phyloP scores from a whole-genome alignment of 352 stramenopile species.

The Phytophthora kernoviae region DNA sequence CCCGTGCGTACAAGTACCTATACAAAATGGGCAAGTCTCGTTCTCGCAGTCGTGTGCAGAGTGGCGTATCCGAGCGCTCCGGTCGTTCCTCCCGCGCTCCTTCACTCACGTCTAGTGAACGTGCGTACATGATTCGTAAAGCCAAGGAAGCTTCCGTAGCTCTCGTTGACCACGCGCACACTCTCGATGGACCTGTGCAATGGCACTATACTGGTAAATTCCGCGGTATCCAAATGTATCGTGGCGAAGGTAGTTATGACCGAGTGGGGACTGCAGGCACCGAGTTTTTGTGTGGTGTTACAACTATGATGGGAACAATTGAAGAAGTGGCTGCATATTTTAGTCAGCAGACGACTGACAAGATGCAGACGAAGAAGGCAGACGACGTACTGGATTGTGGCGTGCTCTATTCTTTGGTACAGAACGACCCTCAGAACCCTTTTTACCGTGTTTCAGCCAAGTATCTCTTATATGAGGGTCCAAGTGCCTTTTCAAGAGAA shows the following conservation, averaged over 20 bases:
- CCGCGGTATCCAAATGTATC: constrained; percentile 80
- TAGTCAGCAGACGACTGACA: constrained; percentile 63
- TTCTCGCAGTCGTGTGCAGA: constrained; percentile 22
- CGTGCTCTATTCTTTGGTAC: constrained; percentile 66
- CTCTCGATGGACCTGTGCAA: constrained; percentile 69
- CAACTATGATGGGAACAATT: constrained; percentile 72
- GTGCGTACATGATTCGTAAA: constrained; percentile 68
- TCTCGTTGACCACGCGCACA: constrained; percentile 75
- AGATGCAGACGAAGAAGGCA: constrained; percentile 63
- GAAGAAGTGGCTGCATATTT: constrained; percentile 74
- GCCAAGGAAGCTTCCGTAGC: constrained; percentile 72
- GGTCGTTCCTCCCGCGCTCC: constrained; percentile 21
- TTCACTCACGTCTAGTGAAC: constrained; percentile 43
- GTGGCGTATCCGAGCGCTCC: constrained; percentile 12
- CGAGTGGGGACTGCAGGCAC: constrained; percentile 35
- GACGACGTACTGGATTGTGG: constrained; percentile 71
- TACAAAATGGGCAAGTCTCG: constrained; percentile 9
- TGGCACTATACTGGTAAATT: constrained; percentile 83
- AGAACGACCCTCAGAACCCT: constrained; percentile 48
- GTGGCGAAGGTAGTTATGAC: constrained; percentile 64
- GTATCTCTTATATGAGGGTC: constrained; percentile 67
- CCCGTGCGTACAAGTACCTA: constrained; percentile 7
- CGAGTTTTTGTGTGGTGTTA: constrained; percentile 77
- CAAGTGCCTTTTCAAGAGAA: constrained; percentile 57
- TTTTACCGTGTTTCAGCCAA: constrained; percentile 75